Conservation (phyloP, 2,329 filamentous ascomycete genomes). For the Aspergillus sclerotialis region DNA sequence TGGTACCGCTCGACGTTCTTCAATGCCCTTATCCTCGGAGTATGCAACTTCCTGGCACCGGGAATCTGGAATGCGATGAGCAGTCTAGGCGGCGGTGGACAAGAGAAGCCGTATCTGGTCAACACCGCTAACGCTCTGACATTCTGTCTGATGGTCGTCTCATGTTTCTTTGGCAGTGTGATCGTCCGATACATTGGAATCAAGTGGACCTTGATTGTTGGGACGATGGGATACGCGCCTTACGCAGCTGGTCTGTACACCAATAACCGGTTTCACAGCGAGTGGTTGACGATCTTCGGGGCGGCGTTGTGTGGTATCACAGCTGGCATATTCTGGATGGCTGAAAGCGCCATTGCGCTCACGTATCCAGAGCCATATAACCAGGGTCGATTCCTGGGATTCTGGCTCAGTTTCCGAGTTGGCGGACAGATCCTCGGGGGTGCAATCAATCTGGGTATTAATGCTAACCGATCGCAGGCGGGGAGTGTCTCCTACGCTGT, state of each 20-base stretch:
- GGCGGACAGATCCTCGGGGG: conserved; percentile 64
- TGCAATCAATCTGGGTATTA: conserved; percentile 63
- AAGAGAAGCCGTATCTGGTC: conserved; percentile 57
- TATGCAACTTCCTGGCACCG: conserved; percentile 64
- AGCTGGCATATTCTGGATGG: conserved; percentile 69
- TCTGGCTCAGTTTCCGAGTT: conserved; percentile 59
- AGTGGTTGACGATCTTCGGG: conserved; percentile 64
- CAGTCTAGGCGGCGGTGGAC: conserved; percentile 62
- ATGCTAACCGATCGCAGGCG: conserved; percentile 48
- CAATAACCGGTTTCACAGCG: conserved; percentile 62
- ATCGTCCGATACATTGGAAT: conserved; percentile 64
- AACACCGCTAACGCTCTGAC: conserved; percentile 66
- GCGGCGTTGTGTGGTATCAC: conserved; percentile 63
- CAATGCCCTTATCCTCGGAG: conserved; percentile 63
- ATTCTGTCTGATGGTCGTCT: conserved; percentile 66
- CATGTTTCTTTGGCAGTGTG: conserved; percentile 58
- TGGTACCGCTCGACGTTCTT: conserved; percentile 68
- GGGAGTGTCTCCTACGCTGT: conserved; percentile 64
- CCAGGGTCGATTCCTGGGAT: conserved; percentile 57
- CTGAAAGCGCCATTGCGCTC: conserved; percentile 66
- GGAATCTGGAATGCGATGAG: conserved; percentile 72
- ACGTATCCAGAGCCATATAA: conserved; percentile 66
- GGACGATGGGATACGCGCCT: conserved; percentile 64
- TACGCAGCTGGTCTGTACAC: conserved; percentile 65
- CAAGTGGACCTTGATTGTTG: conserved; percentile 63